These are phyloP conservation scores for Trypanosoma theileri DNA, from an alignment of 208 protist genomes.

Conservation along the genomic window DNA sequence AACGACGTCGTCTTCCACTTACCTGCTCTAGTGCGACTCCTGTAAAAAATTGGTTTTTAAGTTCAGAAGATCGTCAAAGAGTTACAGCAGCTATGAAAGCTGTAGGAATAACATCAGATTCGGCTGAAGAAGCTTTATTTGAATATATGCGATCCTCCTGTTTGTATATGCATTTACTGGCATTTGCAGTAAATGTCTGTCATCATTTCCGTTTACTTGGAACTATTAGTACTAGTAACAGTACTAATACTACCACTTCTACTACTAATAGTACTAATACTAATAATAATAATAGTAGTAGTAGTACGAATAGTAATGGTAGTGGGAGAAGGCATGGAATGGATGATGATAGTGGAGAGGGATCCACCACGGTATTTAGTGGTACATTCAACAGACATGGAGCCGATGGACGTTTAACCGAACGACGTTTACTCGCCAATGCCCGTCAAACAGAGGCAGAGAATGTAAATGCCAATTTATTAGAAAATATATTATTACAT, in stretches of 20 bases:
- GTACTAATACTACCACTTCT: constrained; percentile 14
- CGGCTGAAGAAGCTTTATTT: constrained; percentile 49
- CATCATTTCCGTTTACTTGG: constrained; percentile 39
- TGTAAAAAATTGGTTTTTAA: constrained; percentile 40
- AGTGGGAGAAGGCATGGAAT: too few relatives aligned
- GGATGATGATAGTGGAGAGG: constrained; percentile 2
- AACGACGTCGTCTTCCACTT: constrained; percentile 42
- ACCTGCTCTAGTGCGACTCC: constrained; percentile 32
- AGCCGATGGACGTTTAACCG: constrained; percentile 8
- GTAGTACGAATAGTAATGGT: constrained; percentile 3
- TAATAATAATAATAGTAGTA: not conserved
- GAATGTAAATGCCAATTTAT: constrained; percentile 48
- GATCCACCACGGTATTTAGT: not conserved
- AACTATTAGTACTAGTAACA: constrained; percentile 1
- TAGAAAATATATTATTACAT: constrained; percentile 66
- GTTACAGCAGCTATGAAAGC: constrained; percentile 2
- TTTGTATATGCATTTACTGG: constrained; percentile 68
- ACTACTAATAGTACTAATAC: not conserved
- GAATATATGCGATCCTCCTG: constrained; percentile 54
- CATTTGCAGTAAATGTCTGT: constrained; percentile 37
- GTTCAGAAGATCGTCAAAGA: constrained; percentile 19
- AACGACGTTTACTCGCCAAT: constrained; percentile 15
- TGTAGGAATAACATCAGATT: constrained; percentile 1
- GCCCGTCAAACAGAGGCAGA: constrained; percentile 46
- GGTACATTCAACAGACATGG: not conserved